Conservation (phyloP, 768 basidiomycete genomes). For the Lentinula sp. region DNA sequence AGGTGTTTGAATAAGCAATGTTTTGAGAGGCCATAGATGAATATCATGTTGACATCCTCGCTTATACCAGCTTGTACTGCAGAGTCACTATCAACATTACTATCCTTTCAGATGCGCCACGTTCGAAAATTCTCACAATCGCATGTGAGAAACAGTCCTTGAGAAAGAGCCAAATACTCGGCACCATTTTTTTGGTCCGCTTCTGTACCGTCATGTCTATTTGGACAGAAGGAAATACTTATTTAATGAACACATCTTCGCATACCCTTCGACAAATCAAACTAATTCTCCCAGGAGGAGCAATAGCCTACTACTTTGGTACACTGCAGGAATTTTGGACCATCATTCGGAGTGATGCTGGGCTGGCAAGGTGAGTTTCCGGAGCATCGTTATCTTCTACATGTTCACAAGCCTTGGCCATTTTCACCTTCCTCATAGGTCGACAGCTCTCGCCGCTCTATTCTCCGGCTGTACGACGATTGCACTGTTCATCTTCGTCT, state of each 20-base stretch:
- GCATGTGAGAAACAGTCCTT: background rate
- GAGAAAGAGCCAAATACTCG: background rate
- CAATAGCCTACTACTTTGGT: constrained; percentile 55
- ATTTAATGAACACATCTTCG: constrained; percentile 16
- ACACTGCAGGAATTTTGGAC: constrained; percentile 46
- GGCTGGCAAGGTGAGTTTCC: constrained; percentile 41
- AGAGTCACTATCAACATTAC: no score
- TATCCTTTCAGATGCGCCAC: background rate
- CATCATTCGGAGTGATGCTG: constrained; percentile 31
- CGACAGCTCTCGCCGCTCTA: constrained; percentile 46
- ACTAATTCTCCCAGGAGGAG: constrained; percentile 66
- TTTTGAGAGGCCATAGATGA: no score
- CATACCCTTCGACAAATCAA: constrained; percentile 69
- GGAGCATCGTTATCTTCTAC: background rate
- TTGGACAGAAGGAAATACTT: background rate
- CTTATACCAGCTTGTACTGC: no score
- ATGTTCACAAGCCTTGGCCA: background rate
- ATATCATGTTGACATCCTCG: no score
- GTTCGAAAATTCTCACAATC: background rate
- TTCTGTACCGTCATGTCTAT: background rate
- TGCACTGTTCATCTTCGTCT: constrained; percentile 64
- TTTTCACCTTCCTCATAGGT: constrained; percentile 26
- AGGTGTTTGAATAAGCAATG: no score
- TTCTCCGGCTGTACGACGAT: constrained; percentile 56
- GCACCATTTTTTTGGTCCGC: background rate